phyloP scores from a whole-genome alignment of 805 yeast species.

The Cyberlindnera suaveolens region DNA sequence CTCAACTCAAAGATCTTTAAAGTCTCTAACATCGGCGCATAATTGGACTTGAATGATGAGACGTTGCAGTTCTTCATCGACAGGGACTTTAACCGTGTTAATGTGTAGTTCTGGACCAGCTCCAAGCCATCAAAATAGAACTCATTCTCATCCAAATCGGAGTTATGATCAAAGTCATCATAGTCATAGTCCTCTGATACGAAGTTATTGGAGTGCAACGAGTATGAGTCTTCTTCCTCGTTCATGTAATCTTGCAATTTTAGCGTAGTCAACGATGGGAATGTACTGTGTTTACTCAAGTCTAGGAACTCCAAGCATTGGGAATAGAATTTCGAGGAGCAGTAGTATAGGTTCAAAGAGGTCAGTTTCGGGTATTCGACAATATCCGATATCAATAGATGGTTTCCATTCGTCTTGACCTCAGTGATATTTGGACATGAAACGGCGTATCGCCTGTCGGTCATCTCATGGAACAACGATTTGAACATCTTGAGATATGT shows the following conservation, averaged over 20 bases:
- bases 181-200: conserved; percentile 16
- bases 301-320: conserved; percentile 17
- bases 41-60: conserved; percentile 13
- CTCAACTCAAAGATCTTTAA: conserved; percentile 18
- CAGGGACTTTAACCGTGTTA: conserved; percentile 10
- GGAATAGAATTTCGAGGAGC: conserved; percentile 20
- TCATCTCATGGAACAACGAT: conserved; percentile 11
- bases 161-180: conserved; percentile 28
- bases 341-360: conserved; percentile 17
- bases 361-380: conserved; percentile 11
- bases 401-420: conserved; percentile 19
- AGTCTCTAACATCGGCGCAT: conserved; percentile 9
- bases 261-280: conserved; percentile 13
- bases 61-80: conserved; percentile 20
- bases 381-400: conserved; percentile 11
- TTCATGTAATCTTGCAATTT: conserved; percentile 23
- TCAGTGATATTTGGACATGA: conserved; percentile 8
- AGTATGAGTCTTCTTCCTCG: conserved; percentile 21
- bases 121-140: conserved; percentile 31
- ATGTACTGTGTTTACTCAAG: conserved; percentile 4
- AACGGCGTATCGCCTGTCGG: conserved; percentile 1
- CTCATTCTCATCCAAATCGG: conserved; percentile 29
- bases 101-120: conserved; percentile 14
- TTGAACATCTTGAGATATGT: conserved; percentile 20
- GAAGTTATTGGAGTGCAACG: conserved; percentile 16